Evolutionary conservation across 1,139 yeast genomes (phyloP).

Genomic region (Candida gigantensis): DNA sequence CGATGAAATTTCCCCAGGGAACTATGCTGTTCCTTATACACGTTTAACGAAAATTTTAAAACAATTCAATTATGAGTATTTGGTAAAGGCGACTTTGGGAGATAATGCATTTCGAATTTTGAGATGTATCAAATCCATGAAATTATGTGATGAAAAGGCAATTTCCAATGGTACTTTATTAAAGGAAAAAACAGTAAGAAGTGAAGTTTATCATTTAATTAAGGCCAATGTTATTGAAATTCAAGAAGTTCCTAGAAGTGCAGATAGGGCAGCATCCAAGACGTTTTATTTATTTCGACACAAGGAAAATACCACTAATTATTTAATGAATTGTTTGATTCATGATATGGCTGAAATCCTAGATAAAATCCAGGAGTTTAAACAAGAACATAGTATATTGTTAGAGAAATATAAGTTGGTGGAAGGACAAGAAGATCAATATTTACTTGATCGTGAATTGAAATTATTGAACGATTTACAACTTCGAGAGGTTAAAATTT

Average conservation of each 20-base stretch:
- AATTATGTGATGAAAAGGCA: conserved; percentile 82
- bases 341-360: conserved; percentile 61
- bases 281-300: conserved; percentile 83
- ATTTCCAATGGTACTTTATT: conserved; percentile 73
- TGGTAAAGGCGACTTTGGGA: conserved; percentile 60
- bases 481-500: conserved; percentile 53
- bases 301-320: conserved; percentile 59
- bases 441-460: conserved; percentile 73
- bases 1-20: conserved; percentile 42
- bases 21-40: conserved; percentile 42
- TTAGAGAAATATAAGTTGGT: conserved; percentile 85
- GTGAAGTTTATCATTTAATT: conserved; percentile 55
- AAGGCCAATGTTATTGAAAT: conserved; percentile 64
- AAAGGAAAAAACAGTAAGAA: conserved; percentile 75
- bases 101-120: conserved; percentile 61
- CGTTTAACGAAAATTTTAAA: conserved; percentile 48
- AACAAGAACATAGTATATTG: conserved; percentile 63
- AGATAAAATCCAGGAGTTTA: conserved; percentile 55
- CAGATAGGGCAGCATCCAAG: conserved; percentile 88
- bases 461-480: conserved; percentile 66
- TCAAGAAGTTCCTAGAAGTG: conserved; percentile 92
- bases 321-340: conserved; percentile 32
- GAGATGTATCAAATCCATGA: conserved; percentile 65
- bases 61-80: conserved; percentile 58
- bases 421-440: conserved; percentile 80